Conservation (phyloP, 2,329 filamentous ascomycete genomes). For the Bisporella sp. region DNA sequence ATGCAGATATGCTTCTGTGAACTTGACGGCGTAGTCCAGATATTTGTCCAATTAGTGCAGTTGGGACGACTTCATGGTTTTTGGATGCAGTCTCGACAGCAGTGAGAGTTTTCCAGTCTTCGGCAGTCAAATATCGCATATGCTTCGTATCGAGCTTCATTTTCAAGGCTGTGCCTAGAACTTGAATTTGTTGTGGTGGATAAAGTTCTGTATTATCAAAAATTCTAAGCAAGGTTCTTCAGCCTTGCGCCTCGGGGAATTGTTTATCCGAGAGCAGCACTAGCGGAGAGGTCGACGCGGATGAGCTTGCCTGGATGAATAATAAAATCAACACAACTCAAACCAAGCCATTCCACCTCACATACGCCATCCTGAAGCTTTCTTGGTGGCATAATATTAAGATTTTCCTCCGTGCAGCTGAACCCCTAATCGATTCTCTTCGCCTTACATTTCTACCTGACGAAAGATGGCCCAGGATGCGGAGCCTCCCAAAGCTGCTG, state of each 20-base stretch:
- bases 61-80: conserved; percentile 96
- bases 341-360: background rate
- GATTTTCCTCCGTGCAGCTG: no score
- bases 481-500: conserved; percentile 73
- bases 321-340: background rate
- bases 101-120: conserved; percentile 93
- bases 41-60: conserved; percentile 76
- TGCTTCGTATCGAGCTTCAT: conserved; percentile 97
- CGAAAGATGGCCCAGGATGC: conserved; percentile 90
- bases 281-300: background rate
- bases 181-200: background rate
- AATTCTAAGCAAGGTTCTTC: no score
- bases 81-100: conserved; percentile 90
- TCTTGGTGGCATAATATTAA: background rate
- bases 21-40: conserved; percentile 78
- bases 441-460: background rate
- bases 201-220: no score
- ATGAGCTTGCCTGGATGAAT: background rate
- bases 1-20: conserved; percentile 77
- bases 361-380: conserved; percentile 1
- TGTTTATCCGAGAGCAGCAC: no score
- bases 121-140: conserved; percentile 82
- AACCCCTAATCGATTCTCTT: no score
- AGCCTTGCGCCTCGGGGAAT: no score
- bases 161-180: conserved; percentile 11